Conservation (phyloP, 768 basidiomycete genomes). For the Brasilioporus rufonigricans region DNA sequence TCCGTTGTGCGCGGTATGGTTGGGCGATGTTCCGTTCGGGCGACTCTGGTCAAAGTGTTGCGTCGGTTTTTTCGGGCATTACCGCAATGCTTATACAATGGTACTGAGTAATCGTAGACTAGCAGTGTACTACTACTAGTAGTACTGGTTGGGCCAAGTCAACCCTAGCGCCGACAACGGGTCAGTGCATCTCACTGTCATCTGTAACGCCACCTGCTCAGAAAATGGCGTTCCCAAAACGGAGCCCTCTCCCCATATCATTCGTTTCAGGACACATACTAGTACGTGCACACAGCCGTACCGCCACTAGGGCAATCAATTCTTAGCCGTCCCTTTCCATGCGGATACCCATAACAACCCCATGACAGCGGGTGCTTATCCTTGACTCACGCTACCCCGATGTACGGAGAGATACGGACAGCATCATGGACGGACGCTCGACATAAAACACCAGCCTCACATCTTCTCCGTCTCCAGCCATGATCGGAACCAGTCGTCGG, state of each 20-base stretch:
- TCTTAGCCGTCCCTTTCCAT: neutral
- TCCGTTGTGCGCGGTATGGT: conserved; percentile 11
- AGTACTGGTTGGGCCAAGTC: too few relatives aligned
- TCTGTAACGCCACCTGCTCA: neutral
- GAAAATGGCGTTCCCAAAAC: neutral
- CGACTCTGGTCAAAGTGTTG: neutral
- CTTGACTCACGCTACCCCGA: neutral
- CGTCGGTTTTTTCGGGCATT: conserved; percentile 1
- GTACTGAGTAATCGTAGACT: neutral
- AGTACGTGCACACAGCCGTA: too few relatives aligned
- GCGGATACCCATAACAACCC: conserved; percentile 10
- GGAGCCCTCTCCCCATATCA: neutral
- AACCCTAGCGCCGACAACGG: too few relatives aligned
- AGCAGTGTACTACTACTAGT: too few relatives aligned
- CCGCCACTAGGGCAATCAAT: neutral
- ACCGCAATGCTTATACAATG: neutral
- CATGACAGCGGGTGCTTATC: conserved; percentile 10
- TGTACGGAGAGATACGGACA: conserved; percentile 12
- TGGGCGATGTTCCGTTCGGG: neutral
- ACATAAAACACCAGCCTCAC: neutral
- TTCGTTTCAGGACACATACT: neutral
- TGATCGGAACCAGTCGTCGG: conserved; percentile 8
- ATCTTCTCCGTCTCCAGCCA: conserved; percentile 1
- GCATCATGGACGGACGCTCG: neutral
- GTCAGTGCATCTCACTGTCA: too few relatives aligned